Evolutionary conservation across 2,329 filamentous ascomycete species (phyloP), one percentile per base, ranked within the genome.

Genomic region (Aspergillus pseudoterreus): DNA sequence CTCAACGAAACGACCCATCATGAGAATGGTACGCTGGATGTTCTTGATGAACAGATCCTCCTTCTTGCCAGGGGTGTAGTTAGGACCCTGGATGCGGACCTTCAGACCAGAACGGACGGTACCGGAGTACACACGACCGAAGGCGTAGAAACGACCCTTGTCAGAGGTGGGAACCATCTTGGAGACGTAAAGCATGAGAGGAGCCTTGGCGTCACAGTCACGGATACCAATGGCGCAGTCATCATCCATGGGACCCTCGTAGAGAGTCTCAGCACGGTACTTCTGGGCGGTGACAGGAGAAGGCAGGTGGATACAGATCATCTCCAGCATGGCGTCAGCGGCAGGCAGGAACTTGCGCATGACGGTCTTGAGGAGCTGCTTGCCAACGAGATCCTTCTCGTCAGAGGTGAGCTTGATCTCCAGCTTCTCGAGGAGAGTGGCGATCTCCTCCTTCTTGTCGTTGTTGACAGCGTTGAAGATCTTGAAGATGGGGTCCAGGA

Each of bases 91-190:
- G 76, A 99, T 99, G 78, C 94, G 94, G 85, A 99, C 94, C 88
- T 97, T 97, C 70, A 97, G 83, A 82, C 94, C 94, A 65, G 94
- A 97, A 72, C 83, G 83, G 82, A 96, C 94, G 74, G 92, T 97
- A 88, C 94, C 94, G 67, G 94, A 82, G 85, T 97, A 99, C 80
- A 99, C 94, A 95, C 94, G 94, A 81, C 94, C 94, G 82, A 99
- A 99, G 76, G 94, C 94, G 82, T 96, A 99, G 90, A 99, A 99
- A 81, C 94, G 92, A 79, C 94, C 94, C 88, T 96, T 97, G 75
- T 99, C 94, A 69, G 91, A 95, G 67, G 94, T 99, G 71, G 94
- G 94, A 72, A 99, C 94, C 94, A 99, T 99, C 90, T 99, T 99
- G 78, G 94, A 99, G 77, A 99, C 92, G 88, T 99, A 99, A 66